Base-by-base conservation (phyloP, 768 basidiomycete species). In the Cyclocybe aegerita region DNA sequence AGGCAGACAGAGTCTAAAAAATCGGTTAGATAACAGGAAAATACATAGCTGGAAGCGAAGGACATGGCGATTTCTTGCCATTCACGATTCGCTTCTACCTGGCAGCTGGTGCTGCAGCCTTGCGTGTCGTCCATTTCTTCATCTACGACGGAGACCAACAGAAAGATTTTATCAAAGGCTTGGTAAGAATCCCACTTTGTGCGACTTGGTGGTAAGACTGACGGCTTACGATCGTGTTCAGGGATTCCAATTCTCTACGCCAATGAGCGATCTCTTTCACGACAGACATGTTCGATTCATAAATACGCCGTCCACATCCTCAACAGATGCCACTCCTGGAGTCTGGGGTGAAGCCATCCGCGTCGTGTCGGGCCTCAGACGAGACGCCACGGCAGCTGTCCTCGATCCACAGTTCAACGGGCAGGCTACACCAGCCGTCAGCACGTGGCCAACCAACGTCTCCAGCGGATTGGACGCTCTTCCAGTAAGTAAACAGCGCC, bases 291-390 rank as follows among this genome's bases (percentile, higher is more conserved):
- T 72, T 42, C 66, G 71, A 4, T 72, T 72, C 48, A 49, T 69
- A 16, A 65, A 60, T 32, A 49, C 59, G 4, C 44, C 53, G 12
- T 44, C 52, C 15, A 48, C 49, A 15, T 42, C 47, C 3, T 49
- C 52, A 9, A 12, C 38, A 15, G 17, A 46, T 32, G 3, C 16
- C 33, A 30, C 14, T 10, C 31, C 48, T 39, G 59, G 71, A 14
- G 58, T 72, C 32, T 72, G 71, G 71, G 71, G 71, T 6, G 71
- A 72, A 54, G 64, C 71, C 6, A 57, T 71, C 43, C 65, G 65
- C 11, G 68, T 68, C 9, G 58, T 72, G 7, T 72, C 71, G 1
- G 71, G 71, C 5, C 60, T 72, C 16, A 63, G 71, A 14, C 64
- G 70, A 4, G 71, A 72, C 53, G 70, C 71, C 5, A 70, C 70